Base-by-base conservation (phyloP, 2,329 filamentous ascomycete genomes). In the Xylaria sp. region DNA sequence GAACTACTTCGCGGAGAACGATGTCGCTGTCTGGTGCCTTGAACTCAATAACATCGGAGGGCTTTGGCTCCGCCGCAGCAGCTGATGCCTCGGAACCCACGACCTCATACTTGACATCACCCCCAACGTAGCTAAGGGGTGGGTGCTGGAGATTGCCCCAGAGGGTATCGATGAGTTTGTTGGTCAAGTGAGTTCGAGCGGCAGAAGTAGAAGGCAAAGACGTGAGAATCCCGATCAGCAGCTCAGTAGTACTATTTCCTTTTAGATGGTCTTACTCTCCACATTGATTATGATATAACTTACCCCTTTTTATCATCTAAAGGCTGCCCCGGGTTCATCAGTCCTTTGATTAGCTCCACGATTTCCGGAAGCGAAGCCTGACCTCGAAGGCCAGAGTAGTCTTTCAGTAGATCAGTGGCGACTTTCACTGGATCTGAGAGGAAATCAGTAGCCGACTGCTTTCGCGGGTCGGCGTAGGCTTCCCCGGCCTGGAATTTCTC, bases 281-380 rank as follows among this genome's bases (percentile, higher is more conserved):
- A 15, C 6, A 0, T n/a, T 13, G 41, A 20, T 10, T n/a, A 10
- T 2, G 10, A 44, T 25, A 9, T 1, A 10, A 39, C 75, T 76
- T 73, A 82, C 80, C 79, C 78, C 57, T 82, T 84, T 76, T 87
- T 90, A 75, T 92, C 90, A 74, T 92, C 83, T 18, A 88, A 79
- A 8, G 84, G 84, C 51, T 87, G 81, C 2, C 87, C 86, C n/a
- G 84, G 83, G 65, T 70, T 69, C 55, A 69, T 37, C 15, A 81
- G 62, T 41, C 75, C 74, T 20, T 80, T 78, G 52, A 82, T 73
- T 34, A 82, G 77, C 4, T 65, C 74, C 5, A 74, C 71, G 13
- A 82, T 65, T 58, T 82, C 73, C 4, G 72, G 50, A 15, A 74
- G 50, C 28, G 76, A 76, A 0, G 73, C 76, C 63, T 80, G 75